These are phyloP conservation scores for Nitzschia sp. DNA, from an alignment of 108 stramenopile genomes.

Conservation along the genomic window DNA sequence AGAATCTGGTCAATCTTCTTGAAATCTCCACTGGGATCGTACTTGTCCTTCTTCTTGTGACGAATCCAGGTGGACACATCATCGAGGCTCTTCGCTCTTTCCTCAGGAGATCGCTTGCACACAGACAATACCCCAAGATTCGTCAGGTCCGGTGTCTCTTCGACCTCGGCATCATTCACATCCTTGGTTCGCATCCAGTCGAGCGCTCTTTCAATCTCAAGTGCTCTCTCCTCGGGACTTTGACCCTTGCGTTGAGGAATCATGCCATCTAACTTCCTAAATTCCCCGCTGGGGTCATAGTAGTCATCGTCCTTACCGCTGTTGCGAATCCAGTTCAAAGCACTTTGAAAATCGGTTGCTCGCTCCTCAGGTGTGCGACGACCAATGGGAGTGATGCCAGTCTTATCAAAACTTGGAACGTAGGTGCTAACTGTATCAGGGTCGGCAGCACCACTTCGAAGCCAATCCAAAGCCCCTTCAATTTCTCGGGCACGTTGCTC, in stretches of 20 bases:
- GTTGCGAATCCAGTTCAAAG: slow-evolving; percentile 39
- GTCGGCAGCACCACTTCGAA: slow-evolving; percentile 22
- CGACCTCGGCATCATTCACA: slow-evolving; percentile 12
- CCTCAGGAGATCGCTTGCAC: slow-evolving; percentile 23
- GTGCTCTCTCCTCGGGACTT: slow-evolving; percentile 26
- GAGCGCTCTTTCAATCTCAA: slow-evolving; percentile 30
- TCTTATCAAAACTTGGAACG: slow-evolving; percentile 22
- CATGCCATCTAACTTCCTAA: slow-evolving; percentile 28
- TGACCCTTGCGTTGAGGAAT: slow-evolving; percentile 24
- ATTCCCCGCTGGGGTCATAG: slow-evolving; percentile 27
- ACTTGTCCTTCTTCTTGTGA: slow-evolving; percentile 21
- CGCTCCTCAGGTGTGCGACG: slow-evolving; percentile 17
- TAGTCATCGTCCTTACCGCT: slow-evolving; percentile 10
- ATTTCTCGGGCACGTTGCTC: slow-evolving; percentile 34
- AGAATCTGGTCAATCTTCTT: slow-evolving; percentile 18
- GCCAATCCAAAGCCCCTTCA: slow-evolving; percentile 44
- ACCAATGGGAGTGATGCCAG: slow-evolving; percentile 6
- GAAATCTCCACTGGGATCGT: slow-evolving; percentile 23
- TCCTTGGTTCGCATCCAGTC: slow-evolving; percentile 19
- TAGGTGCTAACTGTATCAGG: slow-evolving; percentile 2
- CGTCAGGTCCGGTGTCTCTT: slow-evolving; percentile 8
- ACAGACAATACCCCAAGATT: slow-evolving; percentile 14
- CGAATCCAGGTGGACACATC: slow-evolving; percentile 31
- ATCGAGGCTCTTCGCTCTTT: slow-evolving; percentile 10
- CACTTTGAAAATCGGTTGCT: slow-evolving; percentile 18